phyloP scores from a whole-genome alignment of 2,329 filamentous ascomycete species.

The Paecilomyces dactylethromorphus region DNA sequence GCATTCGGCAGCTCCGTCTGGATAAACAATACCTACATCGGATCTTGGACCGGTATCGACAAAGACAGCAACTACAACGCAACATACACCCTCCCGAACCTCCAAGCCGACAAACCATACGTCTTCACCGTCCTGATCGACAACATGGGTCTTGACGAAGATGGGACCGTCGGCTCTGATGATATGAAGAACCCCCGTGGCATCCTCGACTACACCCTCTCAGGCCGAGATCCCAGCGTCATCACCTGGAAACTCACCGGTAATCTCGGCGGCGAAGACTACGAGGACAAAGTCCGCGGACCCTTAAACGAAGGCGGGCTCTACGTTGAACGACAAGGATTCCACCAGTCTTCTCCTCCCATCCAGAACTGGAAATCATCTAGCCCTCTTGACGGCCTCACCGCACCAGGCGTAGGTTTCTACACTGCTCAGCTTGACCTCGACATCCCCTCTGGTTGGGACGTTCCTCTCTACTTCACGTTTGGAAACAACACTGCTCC shows the following conservation, averaged over 20 bases:
- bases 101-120: constrained; percentile 48
- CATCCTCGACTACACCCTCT: constrained; percentile 41
- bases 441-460: constrained; percentile 46
- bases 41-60: constrained; percentile 56
- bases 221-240: constrained; percentile 26
- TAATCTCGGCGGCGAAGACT: constrained; percentile 52
- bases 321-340: constrained; percentile 50
- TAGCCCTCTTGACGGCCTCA: constrained; percentile 35
- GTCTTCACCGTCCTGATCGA: constrained; percentile 66
- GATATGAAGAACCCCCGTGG: constrained; percentile 55
- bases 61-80: constrained; percentile 44
- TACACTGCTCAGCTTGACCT: constrained; percentile 48
- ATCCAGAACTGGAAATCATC: constrained; percentile 24
- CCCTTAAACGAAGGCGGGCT: constrained; percentile 54
- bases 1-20: constrained; percentile 63
- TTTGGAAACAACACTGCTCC: constrained; percentile 51
- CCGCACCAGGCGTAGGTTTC: constrained; percentile 44
- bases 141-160: constrained; percentile 65
- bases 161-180: constrained; percentile 54
- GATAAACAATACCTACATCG: constrained; percentile 58
- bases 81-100: constrained; percentile 51
- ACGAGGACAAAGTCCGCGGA: constrained; percentile 45
- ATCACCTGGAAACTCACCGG: constrained; percentile 54
- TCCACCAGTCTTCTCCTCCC: constrained; percentile 47
- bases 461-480: constrained; percentile 49